Conservation (phyloP, 2,329 filamentous ascomycete genomes). For the Cladophialophora exuberans region DNA sequence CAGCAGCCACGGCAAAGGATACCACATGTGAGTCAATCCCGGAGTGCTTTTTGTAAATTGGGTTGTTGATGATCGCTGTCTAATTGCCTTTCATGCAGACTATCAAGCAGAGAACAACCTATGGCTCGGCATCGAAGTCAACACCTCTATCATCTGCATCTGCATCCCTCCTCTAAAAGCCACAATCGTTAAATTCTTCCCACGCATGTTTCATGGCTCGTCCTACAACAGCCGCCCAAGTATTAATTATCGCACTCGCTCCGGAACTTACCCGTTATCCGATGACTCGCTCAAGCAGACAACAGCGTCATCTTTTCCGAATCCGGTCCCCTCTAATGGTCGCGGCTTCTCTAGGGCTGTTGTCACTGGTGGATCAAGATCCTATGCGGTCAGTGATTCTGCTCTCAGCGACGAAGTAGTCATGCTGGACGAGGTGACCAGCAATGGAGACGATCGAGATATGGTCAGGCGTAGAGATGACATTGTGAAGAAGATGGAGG, state of each 20-base stretch:
- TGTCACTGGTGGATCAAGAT: background rate
- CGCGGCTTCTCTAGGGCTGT: background rate
- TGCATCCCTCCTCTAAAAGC: constrained; percentile 11
- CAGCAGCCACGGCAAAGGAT: constrained; percentile 6
- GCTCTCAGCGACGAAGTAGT: constrained; percentile 12
- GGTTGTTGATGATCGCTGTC: background rate
- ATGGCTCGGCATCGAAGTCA: constrained; percentile 12
- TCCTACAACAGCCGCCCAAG: constrained; percentile 7
- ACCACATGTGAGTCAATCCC: constrained; percentile 3
- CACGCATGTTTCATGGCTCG: constrained; percentile 2
- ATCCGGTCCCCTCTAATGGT: background rate
- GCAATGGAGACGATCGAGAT: background rate
- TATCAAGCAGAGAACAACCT: constrained; percentile 15
- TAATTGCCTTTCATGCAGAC: background rate
- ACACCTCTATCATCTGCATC: constrained; percentile 12
- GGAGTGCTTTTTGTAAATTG: background rate
- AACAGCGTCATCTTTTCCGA: background rate
- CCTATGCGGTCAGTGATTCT: constrained; percentile 11
- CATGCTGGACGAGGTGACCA: constrained; percentile 11
- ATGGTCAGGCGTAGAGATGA: background rate
- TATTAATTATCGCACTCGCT: constrained; percentile 1
- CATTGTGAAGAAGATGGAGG: constrained; percentile 7
- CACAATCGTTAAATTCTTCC: constrained; percentile 9
- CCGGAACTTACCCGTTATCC: background rate
- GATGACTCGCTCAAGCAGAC: background rate